Evolutionary conservation across 306 rosid species (phyloP).

Genomic region (Sphenostylis stenocarpa): DNA sequence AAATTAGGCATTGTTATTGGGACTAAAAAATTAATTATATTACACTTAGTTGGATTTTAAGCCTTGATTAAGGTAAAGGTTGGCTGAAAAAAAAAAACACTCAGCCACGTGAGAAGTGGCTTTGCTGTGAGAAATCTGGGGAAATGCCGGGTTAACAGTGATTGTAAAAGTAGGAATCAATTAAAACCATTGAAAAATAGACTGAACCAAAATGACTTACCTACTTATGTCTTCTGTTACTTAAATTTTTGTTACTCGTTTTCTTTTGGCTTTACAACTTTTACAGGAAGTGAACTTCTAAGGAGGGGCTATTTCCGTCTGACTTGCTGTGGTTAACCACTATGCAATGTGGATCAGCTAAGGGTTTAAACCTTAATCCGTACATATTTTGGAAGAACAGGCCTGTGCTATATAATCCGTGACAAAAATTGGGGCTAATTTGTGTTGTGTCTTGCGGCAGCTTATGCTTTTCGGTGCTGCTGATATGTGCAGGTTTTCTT

Average conservation of each 20-base stretch:
- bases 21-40: neutral
- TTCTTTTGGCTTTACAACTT: neutral
- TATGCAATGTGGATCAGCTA: neutral
- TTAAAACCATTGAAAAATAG: neutral
- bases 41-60: neutral
- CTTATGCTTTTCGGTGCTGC: conserved; percentile 29
- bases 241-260: neutral
- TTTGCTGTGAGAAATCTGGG: neutral
- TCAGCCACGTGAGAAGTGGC: neutral
- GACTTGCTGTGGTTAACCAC: neutral
- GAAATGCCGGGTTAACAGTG: neutral
- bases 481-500: too few species aligned
- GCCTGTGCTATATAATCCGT: conserved; percentile 49
- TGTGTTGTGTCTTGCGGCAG: neutral
- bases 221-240: neutral
- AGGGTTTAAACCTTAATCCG: neutral
- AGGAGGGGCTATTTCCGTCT: neutral
- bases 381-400: conserved; percentile 28
- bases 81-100: neutral
- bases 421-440: conserved; percentile 40
- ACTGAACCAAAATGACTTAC: neutral
- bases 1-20: neutral
- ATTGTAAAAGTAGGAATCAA: neutral
- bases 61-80: neutral
- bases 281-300: neutral